Evolutionary conservation across 225 moss, liverwort and hornwort genomes (phyloP).

Genomic region (Marchantia paleacea): DNA sequence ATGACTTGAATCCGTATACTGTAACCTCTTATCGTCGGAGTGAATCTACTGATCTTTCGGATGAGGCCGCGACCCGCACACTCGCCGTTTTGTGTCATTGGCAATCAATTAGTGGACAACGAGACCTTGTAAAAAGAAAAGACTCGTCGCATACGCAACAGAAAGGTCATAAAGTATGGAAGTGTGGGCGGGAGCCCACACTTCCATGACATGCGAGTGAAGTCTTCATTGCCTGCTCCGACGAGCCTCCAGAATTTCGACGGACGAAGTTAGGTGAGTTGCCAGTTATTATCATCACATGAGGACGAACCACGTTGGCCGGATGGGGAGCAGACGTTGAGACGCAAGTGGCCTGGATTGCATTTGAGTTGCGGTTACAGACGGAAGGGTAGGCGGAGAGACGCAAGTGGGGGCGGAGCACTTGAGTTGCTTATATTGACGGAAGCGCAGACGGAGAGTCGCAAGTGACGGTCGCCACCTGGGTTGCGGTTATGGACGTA

Average conservation of each 20-base stretch:
- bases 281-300: not conserved
- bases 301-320: conserved; percentile 7
- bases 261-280: not conserved
- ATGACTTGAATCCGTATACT: not conserved
- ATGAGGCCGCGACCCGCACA: not conserved
- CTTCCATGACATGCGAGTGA: not conserved
- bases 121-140: not conserved
- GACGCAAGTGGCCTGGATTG: not conserved
- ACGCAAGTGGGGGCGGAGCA: not conserved
- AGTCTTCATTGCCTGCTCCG: not conserved
- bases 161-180: not conserved
- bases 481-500: not conserved
- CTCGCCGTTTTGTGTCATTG: conserved; percentile 1
- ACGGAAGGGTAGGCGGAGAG: not conserved
- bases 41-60: not conserved
- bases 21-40: not conserved
- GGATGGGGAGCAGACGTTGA: not conserved
- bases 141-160: conserved; percentile 4
- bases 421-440: too few species aligned
- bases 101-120: conserved; percentile 1
- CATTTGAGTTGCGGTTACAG: not conserved
- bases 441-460: not conserved
- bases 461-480: not conserved
- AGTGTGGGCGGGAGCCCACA: conserved; percentile 10
- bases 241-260: not conserved